phyloP scores from a whole-genome alignment of 306 rosid genomes.

The Comarum palustre region DNA sequence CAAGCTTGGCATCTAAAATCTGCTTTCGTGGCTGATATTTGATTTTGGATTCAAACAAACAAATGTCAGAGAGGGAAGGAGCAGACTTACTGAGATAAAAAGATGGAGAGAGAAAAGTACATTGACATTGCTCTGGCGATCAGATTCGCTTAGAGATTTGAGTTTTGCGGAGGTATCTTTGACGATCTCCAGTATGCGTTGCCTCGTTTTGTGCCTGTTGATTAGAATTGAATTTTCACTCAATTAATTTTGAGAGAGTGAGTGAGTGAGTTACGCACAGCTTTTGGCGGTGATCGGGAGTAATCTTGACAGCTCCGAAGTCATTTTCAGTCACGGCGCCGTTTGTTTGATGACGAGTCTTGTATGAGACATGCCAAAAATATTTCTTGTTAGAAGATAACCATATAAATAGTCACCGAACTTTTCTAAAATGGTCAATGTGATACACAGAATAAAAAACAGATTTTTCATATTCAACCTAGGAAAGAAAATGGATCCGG shows the following conservation, averaged over 20 bases:
- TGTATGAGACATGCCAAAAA: too few species aligned
- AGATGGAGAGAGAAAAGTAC: constrained; percentile 29
- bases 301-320: constrained; percentile 69
- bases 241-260: neutral
- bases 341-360: too few species aligned
- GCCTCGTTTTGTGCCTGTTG: constrained; percentile 62
- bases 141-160: constrained; percentile 49
- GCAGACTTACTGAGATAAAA: too few species aligned
- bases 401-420: too few species aligned
- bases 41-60: neutral
- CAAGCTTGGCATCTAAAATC: constrained; percentile 74
- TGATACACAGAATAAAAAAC: too few species aligned
- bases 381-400: too few species aligned
- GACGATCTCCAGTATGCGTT: constrained; percentile 59
- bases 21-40: constrained; percentile 46
- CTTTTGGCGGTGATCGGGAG: constrained; percentile 65
- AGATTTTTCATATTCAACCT: too few species aligned
- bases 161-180: constrained; percentile 77
- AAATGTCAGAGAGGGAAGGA: neutral
- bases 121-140: constrained; percentile 34
- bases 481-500: too few species aligned
- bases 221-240: neutral
- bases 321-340: too few species aligned
- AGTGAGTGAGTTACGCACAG: constrained; percentile 35
- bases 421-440: too few species aligned